A percentile compares a stretch with the other conserved stretches of the same genome.
Evolutionary conservation across 2,329 filamentous ascomycete species (phyloP).

Genomic region (Truncatella angustata): DNA sequence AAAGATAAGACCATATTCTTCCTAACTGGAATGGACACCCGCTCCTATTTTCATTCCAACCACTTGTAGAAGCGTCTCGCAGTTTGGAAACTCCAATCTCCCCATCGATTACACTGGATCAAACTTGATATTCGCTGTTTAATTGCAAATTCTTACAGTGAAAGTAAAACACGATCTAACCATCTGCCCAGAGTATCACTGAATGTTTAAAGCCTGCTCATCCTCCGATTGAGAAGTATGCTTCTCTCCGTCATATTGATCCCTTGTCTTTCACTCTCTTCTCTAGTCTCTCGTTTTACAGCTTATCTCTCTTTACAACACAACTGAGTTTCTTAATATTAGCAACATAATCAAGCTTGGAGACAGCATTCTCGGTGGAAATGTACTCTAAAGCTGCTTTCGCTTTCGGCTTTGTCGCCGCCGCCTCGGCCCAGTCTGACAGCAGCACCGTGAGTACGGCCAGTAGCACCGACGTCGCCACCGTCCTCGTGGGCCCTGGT

Average conservation of each 20-base stretch:
- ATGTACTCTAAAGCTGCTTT: slow-evolving; percentile 31
- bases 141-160: slow-evolving; percentile 25
- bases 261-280: slow-evolving; percentile 10
- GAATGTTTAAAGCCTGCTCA: slow-evolving; percentile 18
- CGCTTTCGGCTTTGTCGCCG: slow-evolving; percentile 22
- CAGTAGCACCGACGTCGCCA: not conserved
- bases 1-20: slow-evolving; percentile 15
- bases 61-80: not conserved
- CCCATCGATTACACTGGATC: slow-evolving; percentile 18
- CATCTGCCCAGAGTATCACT: slow-evolving; percentile 12
- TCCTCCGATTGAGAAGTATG: not conserved
- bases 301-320: slow-evolving; percentile 7
- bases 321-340: not conserved
- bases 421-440: slow-evolving; percentile 17
- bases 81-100: slow-evolving; percentile 8
- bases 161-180: slow-evolving; percentile 13
- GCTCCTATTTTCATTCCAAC: not conserved
- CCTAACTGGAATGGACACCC: not conserved
- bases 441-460: not conserved
- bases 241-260: slow-evolving; percentile 3
- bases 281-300: slow-evolving; percentile 17
- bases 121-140: slow-evolving; percentile 26
- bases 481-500: not conserved
- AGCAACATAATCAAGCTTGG: too few relatives aligned
- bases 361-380: too few relatives aligned